Conservation (phyloP, 169 alveolate species). For the Plasmodium sp. region DNA sequence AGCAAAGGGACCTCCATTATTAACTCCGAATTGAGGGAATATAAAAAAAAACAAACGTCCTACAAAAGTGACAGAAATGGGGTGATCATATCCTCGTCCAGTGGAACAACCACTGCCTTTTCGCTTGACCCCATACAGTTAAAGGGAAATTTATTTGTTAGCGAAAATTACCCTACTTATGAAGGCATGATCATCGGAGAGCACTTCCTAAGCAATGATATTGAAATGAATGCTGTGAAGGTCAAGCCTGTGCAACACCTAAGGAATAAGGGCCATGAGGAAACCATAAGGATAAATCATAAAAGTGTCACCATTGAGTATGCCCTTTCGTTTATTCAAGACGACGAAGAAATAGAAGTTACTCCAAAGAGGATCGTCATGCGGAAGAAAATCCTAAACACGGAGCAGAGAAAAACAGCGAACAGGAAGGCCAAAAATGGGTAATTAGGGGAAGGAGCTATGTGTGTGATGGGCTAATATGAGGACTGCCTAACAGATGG, state of each 20-base stretch:
- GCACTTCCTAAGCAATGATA: conserved; percentile 83
- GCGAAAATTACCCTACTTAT: conserved; percentile 88
- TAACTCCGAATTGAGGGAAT: conserved; percentile 85
- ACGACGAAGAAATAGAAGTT: conserved; percentile 94
- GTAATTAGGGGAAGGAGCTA: background rate
- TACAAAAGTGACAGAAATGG: conserved; percentile 86
- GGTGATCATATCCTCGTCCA: conserved; percentile 87
- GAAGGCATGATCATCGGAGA: conserved; percentile 93
- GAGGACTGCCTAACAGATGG: background rate
- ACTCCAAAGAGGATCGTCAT: conserved; percentile 94
- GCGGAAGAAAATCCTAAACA: conserved; percentile 86
- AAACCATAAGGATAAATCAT: conserved; percentile 79
- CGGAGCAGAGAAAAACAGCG: conserved; percentile 72
- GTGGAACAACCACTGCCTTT: conserved; percentile 90
- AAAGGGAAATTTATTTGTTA: conserved; percentile 88
- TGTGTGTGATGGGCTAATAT: background rate
- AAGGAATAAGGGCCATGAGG: conserved; percentile 89
- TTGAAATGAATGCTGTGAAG: conserved; percentile 88
- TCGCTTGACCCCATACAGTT: conserved; percentile 89
- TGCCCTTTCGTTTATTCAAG: conserved; percentile 90
- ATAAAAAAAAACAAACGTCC: conserved; percentile 81
- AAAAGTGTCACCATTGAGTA: conserved; percentile 89
- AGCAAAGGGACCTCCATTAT: conserved; percentile 91
- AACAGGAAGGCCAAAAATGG: conserved; percentile 49
- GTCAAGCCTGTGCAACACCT: conserved; percentile 89